Conservation (phyloP, 2,329 filamentous ascomycete genomes). For the Peltaster fructicola region DNA sequence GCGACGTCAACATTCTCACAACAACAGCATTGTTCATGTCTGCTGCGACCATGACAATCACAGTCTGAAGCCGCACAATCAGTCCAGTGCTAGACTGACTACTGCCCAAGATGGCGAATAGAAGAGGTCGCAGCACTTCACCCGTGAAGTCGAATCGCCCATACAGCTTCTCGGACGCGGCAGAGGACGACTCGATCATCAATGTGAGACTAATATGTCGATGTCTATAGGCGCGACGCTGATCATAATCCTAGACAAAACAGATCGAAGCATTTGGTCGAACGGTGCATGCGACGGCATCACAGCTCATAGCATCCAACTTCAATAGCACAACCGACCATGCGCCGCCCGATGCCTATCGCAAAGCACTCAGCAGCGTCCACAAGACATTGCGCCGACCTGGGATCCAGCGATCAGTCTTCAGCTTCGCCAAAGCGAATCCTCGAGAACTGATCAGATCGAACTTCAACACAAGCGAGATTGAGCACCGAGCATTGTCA, state of each 20-base stretch:
- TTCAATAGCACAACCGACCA: conserved; percentile 25
- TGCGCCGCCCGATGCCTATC: conserved; percentile 48
- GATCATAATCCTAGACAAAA: conserved; percentile 42
- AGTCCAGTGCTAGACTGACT: no score
- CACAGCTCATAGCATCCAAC: conserved; percentile 50
- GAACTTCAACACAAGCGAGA: conserved; percentile 76
- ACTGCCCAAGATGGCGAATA: conserved; percentile 3
- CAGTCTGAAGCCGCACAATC: no score
- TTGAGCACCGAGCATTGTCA: conserved; percentile 79
- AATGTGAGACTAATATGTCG: conserved; percentile 3
- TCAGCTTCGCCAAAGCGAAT: conserved; percentile 75
- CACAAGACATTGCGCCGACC: conserved; percentile 78
- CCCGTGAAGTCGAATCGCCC: conserved; percentile 1
- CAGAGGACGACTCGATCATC: conserved; percentile 5
- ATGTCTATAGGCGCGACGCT: conserved; percentile 1
- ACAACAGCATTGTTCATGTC: no score
- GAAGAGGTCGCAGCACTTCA: conserved; percentile 3
- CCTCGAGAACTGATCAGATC: conserved; percentile 90
- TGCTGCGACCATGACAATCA: no score
- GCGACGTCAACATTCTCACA: no score
- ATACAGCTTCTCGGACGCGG: conserved; percentile 1
- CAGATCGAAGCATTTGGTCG: conserved; percentile 83
- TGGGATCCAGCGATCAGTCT: conserved; percentile 70
- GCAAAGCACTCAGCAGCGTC: conserved; percentile 72
- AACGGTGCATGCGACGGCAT: conserved; percentile 87